Evolutionary conservation across 2,329 filamentous ascomycete genomes (phyloP), one percentile per base, ranked within the genome.

Genomic region (Ophiocordyceps sinensis): DNA sequence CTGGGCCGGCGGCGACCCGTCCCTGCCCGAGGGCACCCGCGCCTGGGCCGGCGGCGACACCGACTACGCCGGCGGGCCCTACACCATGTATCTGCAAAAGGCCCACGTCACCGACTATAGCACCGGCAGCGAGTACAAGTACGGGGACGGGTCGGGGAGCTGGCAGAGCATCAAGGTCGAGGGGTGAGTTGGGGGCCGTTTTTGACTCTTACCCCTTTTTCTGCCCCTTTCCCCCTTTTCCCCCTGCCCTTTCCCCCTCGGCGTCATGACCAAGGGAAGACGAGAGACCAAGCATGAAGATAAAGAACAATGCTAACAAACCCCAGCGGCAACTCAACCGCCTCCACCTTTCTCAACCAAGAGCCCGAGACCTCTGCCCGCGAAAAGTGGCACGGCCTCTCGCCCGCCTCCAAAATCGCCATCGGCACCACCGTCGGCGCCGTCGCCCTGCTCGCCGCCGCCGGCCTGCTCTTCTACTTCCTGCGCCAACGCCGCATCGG

Each of bases 11-110:
- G 69, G 78, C 45, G 70, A 84, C 47, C 61, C 75, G 6, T 54
- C 63, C 34, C 57, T 79, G 53, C 58, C 71, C 35, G 36, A 69
- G 39, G 67, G 71, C 12, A 82, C 77, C 2, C 73, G 80, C 40
- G 64, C 77, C 42, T 85, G 81, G 81, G 81, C 81, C 43, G 80
- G 80, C 41, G 81, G 81, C 44, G 52, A 65, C 40, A 85, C 81
- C 35, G 69, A 86, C 56, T 88, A 79, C 57, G 55, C 57, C 39
- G 53, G 73, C 23, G 79, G 67, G 0, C 84, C 84, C 1, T 89
- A 75, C 64, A 77, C 70, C 51, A 88, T 88, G 83, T 77, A 74
- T 45, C 71, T 89, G 48, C 74, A 83, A 66, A 75, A 68, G 28
- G 65, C 65, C 12, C 55, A 54, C 15, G 57, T 76, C 2, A 62